A percentile compares a stretch with the other conserved stretches of the same genome.
phyloP scores from a whole-genome alignment of 768 basidiomycete genomes.

The Boletellus ananiceps region DNA sequence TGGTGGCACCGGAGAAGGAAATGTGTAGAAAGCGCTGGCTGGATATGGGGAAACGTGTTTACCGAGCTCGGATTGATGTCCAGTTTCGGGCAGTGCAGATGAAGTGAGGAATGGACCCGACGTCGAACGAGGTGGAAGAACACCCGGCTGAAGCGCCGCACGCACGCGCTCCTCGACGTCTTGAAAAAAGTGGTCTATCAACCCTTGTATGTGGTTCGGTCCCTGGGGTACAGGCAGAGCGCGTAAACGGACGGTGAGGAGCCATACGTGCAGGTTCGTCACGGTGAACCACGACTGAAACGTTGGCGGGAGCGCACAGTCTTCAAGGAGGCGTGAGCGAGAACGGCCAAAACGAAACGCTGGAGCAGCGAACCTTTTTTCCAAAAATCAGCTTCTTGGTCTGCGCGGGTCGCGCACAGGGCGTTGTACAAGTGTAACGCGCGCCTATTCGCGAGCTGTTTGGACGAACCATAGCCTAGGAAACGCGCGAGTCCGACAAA shows the following conservation, averaged over 20 bases:
- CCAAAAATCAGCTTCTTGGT: constrained; percentile 62
- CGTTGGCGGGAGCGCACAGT: constrained; percentile 81
- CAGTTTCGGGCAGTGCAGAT: neutral
- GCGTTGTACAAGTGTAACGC: constrained; percentile 54
- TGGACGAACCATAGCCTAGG: constrained; percentile 58
- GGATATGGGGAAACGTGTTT: constrained; percentile 22
- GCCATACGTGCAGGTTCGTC: constrained; percentile 89
- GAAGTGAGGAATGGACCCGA: constrained; percentile 11
- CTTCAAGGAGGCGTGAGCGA: constrained; percentile 36
- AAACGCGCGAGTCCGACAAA: constrained; percentile 47
- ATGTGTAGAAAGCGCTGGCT: constrained; percentile 24
- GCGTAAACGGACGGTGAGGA: constrained; percentile 84
- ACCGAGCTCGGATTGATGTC: constrained; percentile 21
- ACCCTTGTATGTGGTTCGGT: constrained; percentile 64
- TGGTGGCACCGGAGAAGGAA: constrained; percentile 21
- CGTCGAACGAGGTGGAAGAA: constrained; percentile 23
- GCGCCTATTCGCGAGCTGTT: constrained; percentile 58
- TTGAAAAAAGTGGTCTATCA: constrained; percentile 94
- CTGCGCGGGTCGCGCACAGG: constrained; percentile 52
- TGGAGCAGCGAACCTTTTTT: constrained; percentile 43
- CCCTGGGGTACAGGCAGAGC: constrained; percentile 70
- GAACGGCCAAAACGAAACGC: neutral
- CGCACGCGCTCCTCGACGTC: constrained; percentile 91
- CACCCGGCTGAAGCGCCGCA: constrained; percentile 61
- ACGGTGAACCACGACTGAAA: constrained; percentile 97